Percentiles rank a stretch among this genome's conserved stretches.
These are phyloP conservation scores for Epichloe elymi DNA, from an alignment of 2,329 filamentous ascomycete genomes.

Conservation along the genomic window DNA sequence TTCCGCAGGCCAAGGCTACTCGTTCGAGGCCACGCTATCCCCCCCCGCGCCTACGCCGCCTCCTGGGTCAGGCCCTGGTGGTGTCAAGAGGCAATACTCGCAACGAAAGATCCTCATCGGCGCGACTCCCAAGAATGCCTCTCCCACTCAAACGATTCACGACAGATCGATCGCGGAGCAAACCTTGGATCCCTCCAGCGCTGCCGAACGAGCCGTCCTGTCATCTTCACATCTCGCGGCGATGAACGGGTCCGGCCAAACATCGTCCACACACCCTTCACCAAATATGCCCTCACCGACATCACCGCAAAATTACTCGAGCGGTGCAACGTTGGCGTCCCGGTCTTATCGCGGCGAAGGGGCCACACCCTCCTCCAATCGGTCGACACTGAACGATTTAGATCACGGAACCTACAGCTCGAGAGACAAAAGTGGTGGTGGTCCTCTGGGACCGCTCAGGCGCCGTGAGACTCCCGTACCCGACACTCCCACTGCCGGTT, in stretches of 20 bases:
- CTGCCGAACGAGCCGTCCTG: constrained; percentile 51
- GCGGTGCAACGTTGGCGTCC: constrained; percentile 44
- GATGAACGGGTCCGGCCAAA: constrained; percentile 51
- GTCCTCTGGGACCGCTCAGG: constrained; percentile 29
- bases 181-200: constrained; percentile 54
- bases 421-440: constrained; percentile 16
- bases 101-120: constrained; percentile 65
- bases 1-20: constrained; percentile 25
- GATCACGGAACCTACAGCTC: constrained; percentile 24
- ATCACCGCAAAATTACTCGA: constrained; percentile 44
- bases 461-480: constrained; percentile 49
- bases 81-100: constrained; percentile 58
- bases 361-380: constrained; percentile 39
- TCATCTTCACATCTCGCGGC: constrained; percentile 58
- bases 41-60: constrained; percentile 41
- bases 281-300: constrained; percentile 60
- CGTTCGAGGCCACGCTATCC: constrained; percentile 39
- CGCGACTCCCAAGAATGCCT: constrained; percentile 59
- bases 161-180: constrained; percentile 51
- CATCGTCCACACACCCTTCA: constrained; percentile 42
- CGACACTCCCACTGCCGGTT: constrained; percentile 47
- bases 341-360: constrained; percentile 47
- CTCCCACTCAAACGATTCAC: constrained; percentile 59
- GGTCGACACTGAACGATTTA: constrained; percentile 41
- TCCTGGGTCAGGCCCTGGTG: constrained; percentile 33